Evolutionary conservation across 2,329 filamentous ascomycete genomes (phyloP).

Genomic region (Curvularia sp.): DNA sequence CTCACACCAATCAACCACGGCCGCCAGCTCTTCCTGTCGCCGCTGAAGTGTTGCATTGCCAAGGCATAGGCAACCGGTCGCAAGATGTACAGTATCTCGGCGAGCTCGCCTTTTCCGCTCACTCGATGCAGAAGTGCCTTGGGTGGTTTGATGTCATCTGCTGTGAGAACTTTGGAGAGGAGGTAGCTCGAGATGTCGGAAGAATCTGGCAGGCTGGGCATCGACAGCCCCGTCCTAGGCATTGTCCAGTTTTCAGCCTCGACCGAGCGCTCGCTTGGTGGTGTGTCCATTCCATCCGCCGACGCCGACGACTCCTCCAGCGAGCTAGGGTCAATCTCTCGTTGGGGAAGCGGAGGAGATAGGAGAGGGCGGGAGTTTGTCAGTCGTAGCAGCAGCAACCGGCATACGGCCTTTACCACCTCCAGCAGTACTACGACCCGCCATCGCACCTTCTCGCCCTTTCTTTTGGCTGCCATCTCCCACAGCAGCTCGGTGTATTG

Average conservation of each 20-base stretch:
- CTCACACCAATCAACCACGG: conserved; percentile 89
- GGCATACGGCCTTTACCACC: conserved; percentile 82
- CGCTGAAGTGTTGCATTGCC: conserved; percentile 75
- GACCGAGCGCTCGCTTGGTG: conserved; percentile 50
- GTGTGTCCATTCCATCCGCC: conserved; percentile 58
- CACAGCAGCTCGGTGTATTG: conserved; percentile 96
- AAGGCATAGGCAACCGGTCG: conserved; percentile 86
- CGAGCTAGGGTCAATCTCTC: conserved; percentile 75
- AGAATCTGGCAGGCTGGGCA: conserved; percentile 82
- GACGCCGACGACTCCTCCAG: conserved; percentile 60
- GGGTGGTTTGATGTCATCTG: conserved; percentile 95
- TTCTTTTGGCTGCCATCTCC: conserved; percentile 93
- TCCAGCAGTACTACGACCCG: conserved; percentile 85
- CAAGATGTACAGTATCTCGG: conserved; percentile 91
- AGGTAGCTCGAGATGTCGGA: conserved; percentile 87
- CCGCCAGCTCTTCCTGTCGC: conserved; percentile 81
- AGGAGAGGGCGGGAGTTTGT: conserved; percentile 85
- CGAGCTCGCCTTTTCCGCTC: conserved; percentile 76
- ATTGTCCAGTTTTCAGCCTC: conserved; percentile 74
- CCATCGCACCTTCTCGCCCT: conserved; percentile 83
- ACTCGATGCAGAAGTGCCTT: conserved; percentile 81
- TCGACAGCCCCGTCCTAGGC: conserved; percentile 88
- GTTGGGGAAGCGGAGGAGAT: conserved; percentile 82
- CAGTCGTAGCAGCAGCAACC: conserved; percentile 78
- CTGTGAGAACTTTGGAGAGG: conserved; percentile 86